Base-by-base conservation (phyloP, 2,329 filamentous ascomycete species). In the Tolypocladium capitatum region DNA sequence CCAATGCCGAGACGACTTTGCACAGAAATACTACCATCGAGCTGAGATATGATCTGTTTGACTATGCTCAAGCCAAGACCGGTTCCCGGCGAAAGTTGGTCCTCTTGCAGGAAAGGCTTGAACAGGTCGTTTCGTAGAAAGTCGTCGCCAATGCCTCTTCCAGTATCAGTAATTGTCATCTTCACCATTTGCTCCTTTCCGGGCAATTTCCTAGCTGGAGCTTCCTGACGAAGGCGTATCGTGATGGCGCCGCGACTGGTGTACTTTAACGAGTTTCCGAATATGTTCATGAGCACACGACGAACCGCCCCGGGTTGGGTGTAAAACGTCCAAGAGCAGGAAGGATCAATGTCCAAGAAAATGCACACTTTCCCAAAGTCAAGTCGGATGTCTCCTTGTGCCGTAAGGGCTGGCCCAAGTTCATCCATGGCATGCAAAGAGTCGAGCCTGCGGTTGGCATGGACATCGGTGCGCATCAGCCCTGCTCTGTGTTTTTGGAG, bases 21-120 rank as follows among this genome's bases (percentile, higher is more conserved):
- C n/a, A 86, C 70, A 2, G 73, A 67, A 40, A 86, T 76, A 1
- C 67, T 68, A 0, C 82, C 82, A 24, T 72, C 70, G 0, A 86
- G 64, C 8, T 75, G 71, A 14, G 71, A 68, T 1, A 81, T 73
- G 7, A 86, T 76, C 45, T 69, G 66, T 20, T 74, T 71, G 2
- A 86, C 81, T 9, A 86, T 76, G 36, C 76, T 81, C 30, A 86
- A 62, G 0, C 83, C 83, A 0, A 86, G 66, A 0, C 83, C 82
- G 0, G 77, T 76, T 0, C 83, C 82, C 0, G 75, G 72, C 0
- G 74, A 68, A 1, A 86, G 60, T 0, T 68, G 62, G 43, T 84
- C 72, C 55, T 86, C 83, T 51, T 86, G 83, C 0, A 70, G 63
- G 51, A 85, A 85, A 0, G 81, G 78, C 0, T 73, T 76, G 56